Evolutionary conservation across 1,139 yeast genomes (phyloP).

Genomic region (Yamadazyma pseudoaaseri): DNA sequence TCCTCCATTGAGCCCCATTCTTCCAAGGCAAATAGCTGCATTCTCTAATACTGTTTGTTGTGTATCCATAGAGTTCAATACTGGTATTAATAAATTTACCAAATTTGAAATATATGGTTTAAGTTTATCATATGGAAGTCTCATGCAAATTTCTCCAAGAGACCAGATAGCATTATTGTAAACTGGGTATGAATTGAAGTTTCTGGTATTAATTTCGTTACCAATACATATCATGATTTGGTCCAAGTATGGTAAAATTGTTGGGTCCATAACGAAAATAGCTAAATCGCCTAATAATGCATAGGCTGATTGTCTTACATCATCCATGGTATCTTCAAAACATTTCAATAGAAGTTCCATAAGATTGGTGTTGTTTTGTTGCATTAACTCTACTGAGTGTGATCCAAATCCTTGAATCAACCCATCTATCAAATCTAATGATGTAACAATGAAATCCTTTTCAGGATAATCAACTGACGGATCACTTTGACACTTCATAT

Average conservation of each 20-base stretch:
- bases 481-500: slow-evolving; percentile 62
- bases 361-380: slow-evolving; percentile 41
- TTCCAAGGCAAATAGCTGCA: slow-evolving; percentile 90
- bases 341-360: slow-evolving; percentile 68
- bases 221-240: slow-evolving; percentile 63
- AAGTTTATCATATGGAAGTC: slow-evolving; percentile 49
- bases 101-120: slow-evolving; percentile 60
- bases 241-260: slow-evolving; percentile 57
- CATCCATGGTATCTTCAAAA: slow-evolving; percentile 73
- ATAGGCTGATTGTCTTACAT: slow-evolving; percentile 89
- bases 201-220: slow-evolving; percentile 59
- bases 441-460: slow-evolving; percentile 85
- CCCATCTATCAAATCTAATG: slow-evolving; percentile 89
- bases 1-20: slow-evolving; percentile 71
- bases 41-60: slow-evolving; percentile 75
- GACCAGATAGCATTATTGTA: slow-evolving; percentile 94
- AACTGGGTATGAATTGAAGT: slow-evolving; percentile 56
- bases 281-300: slow-evolving; percentile 89
- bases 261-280: slow-evolving; percentile 53
- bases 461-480: slow-evolving; percentile 79
- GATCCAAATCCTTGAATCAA: slow-evolving; percentile 82
- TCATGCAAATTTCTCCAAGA: slow-evolving; percentile 78
- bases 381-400: slow-evolving; percentile 60
- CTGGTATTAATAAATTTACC: slow-evolving; percentile 61
- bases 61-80: slow-evolving; percentile 56